Evolutionary conservation across 371 early-diverging fungal species (phyloP), one percentile per base, ranked within the genome.

Genomic region (Actinomucor elegans): DNA sequence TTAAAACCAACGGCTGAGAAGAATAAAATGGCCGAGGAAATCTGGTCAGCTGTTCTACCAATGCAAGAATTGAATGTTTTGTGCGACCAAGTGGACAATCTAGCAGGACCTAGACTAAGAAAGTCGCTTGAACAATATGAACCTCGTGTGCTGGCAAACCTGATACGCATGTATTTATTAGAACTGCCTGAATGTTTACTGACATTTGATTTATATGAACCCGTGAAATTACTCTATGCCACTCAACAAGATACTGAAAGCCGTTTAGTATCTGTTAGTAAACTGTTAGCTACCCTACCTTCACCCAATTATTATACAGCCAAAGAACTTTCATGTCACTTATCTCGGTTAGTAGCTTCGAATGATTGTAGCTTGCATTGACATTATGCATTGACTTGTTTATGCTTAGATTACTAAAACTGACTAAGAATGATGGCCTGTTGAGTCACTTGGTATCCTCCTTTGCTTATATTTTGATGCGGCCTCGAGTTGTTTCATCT

Each of bases 151-250:
- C 64, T 89, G 2, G 84, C 84, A 8, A 86, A 84, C 14, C 64
- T 81, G 4, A 54, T 91, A 23, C 73, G 86, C 1, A 64, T 87
- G 14, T 91, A 84, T 52, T 61, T 91, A 5, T 61, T 87, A 59
- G 90, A 89, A 55, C 58, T 91, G n/a, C 90, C 90, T 6, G 84
- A 82, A 44, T 86, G 85, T 21, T 42, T 90, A 34, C 65, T 86
- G 37, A 88, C 88, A 2, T 80, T 71, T 60, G 87, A 88, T 46
- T 76, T 89, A 26, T 89, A 90, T 36, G 88, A 87, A 9, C 79
- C 88, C 7, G 76, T 85, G 27, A 82, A 85, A 46, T 72, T 85
- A 5, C 59, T 89, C 20, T 90, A 33, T 62, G 67, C 79, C 12
- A 73, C 68, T 28, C 46, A 45, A 10, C 35, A 28, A 29, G 11